Base-by-base conservation (phyloP, 805 yeast species). In the Nakazawaea ishiwadae region DNA sequence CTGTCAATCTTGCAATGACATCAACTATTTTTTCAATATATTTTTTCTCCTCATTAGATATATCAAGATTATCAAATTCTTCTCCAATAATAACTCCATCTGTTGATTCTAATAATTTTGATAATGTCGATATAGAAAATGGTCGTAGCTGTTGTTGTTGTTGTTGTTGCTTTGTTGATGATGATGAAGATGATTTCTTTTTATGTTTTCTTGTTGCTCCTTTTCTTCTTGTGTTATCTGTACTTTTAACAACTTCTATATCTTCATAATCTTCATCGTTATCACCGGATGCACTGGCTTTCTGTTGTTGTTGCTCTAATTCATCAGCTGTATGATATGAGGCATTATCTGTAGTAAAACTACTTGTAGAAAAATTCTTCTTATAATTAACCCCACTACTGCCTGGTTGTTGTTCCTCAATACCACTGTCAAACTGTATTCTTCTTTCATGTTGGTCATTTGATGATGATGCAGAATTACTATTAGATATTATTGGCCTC, bases 11-110 rank as follows among this genome's bases (percentile, higher is more conserved):
- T 30, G 93, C 81, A 35, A 91, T 67, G 2, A 95, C 81, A 53
- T 89, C 96, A 3, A 91, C 84, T 37, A 91, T 78, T 59, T 87
- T 80, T 54, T 91, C 97, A 32, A 91, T 68, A 31, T 90, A 68
- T 51, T 77, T 81, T 50, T 84, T 83, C 54, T 89, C 96, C 45
- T 81, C 82, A 0, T 72, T 63, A 8, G 91, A 89, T 48, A 89
- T 69, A 29, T 83, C 84, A 44, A 90, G 62, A 39, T 77, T 77
- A 31, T 80, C 77, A 55, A 89, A 85, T 50, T 87, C 93, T 51
- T 75, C 79, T 3, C 84, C 84, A 41, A 77, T 74, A 4, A 75
- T 69, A 5, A 80, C 73, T 7, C 82, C 82, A 52, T 78, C 79
- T 37, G 78, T 73, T 31, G 81, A 75, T 50, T 74, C 77, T 29